Base-by-base conservation (phyloP, 176 grass and related monocot genomes). In the Phoenix dactylifera region DNA sequence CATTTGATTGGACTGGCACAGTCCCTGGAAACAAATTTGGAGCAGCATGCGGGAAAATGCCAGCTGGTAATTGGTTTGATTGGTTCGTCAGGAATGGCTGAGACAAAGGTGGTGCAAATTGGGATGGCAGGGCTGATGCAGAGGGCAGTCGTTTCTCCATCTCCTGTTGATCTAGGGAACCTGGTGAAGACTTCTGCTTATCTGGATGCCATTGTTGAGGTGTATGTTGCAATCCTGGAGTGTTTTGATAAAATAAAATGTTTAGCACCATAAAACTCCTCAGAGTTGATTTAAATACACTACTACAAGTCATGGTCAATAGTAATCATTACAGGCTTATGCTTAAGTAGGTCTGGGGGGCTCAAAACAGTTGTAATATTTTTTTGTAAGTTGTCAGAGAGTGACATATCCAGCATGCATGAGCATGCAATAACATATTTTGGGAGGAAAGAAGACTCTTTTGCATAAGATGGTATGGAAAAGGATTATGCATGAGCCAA, bases 201-300 rank as follows among this genome's bases (percentile, higher is more conserved):
- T 68, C 51, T 4, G n/a, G 35, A 44, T 44, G 65, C 86, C 90
- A 95, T 71, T 86, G 85, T 66, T 80, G 82, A 75, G 69, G 48
- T 54, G 59, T n/a, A 26, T 70, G 76, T 0, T 35, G 74, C 73
- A 89, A 74, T 51, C 84, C 93, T 97, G 80, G 57, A 78, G 74
- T 69, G 52, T 49, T 22, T 69, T 52, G n/a, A 44, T 44, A 14
- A 44, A 44, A 44, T 10, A 44, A 44, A 44, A 14, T 12, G 35
- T 2, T 44, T 12, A 44, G 35, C 6, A 44, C 35, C 35, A 44
- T 44, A 14, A 44, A 12, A 44, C 35, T 44, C 35, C 7, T 44
- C 35, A 12, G 10, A 44, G 35, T 44, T 12, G 9, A 44, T 44
- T 44, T 44, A 44, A 14, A 44, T 12, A 44, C 10, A 12, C 35